Evolutionary conservation across 768 basidiomycete species (phyloP).

Genomic region (Boletus sensibilis): DNA sequence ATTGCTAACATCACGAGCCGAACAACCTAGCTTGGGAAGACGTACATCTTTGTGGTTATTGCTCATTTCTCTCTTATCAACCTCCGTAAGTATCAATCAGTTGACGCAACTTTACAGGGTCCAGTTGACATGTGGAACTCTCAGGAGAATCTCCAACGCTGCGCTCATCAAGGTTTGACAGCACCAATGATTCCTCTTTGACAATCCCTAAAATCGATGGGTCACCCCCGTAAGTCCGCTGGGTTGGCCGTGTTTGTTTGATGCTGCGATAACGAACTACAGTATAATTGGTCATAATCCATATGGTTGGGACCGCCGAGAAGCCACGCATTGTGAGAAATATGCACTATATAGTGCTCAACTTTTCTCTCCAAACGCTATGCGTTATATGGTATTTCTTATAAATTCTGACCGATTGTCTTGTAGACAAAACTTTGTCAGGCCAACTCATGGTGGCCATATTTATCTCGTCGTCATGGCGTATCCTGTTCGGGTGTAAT

Average conservation of each 20-base stretch:
- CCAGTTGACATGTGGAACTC: slow-evolving; percentile 20
- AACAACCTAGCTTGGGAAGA: slow-evolving; percentile 22
- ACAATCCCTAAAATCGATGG: slow-evolving; percentile 17
- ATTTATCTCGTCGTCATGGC: slow-evolving; percentile 21
- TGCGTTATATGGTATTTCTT: neutral
- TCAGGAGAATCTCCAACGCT: slow-evolving; percentile 5
- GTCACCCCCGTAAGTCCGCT: slow-evolving; percentile 23
- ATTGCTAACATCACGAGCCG: slow-evolving; percentile 3
- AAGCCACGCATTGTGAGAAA: neutral
- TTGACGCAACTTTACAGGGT: slow-evolving; percentile 25
- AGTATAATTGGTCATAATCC: neutral
- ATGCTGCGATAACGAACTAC: slow-evolving; percentile 14
- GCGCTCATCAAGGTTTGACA: slow-evolving; percentile 31
- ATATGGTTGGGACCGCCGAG: neutral
- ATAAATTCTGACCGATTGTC: neutral
- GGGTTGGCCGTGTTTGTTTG: slow-evolving; percentile 7
- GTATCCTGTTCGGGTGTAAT: neutral
- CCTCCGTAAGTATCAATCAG: slow-evolving; percentile 22
- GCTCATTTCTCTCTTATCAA: slow-evolving; percentile 24
- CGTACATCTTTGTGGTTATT: slow-evolving; percentile 15
- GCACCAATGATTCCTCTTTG: slow-evolving; percentile 21
- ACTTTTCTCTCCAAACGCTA: neutral
- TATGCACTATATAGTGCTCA: neutral
- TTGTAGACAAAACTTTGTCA: neutral
- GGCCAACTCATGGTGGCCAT: neutral